Evolutionary conservation across 169 alveolate genomes (phyloP), one percentile per base, ranked within the genome.

Genomic region (Eimeria maxima): DNA sequence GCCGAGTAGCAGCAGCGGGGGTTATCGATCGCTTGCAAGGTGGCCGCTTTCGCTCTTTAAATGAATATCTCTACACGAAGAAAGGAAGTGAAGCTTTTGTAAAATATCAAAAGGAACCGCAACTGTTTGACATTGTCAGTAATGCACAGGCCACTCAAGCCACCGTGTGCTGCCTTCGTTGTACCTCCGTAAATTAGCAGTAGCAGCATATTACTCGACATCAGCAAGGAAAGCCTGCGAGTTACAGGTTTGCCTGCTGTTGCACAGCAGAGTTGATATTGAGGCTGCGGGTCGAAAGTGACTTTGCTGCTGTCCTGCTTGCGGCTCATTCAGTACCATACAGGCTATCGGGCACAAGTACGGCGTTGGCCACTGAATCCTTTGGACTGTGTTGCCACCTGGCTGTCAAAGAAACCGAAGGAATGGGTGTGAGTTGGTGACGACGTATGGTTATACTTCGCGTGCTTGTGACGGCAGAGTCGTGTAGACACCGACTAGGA

Each of bases 341-440:
- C 94, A 27, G 98, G 98, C 44, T 97, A 97, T 50, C 93, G 96
- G 16, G 73, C 73, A 55, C 98, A 97, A 69, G 97, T 96, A 45
- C 83, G 74, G 27, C 86, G 90, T 44, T 97, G 98, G 98, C 97
- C 97, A 6, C 5, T 90, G 65, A 96, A 97, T 60, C 98, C 98
- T 20, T 90, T 97, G 38, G 95, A 88, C 47, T 11, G 10, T 24
- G 80, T 97, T 38, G 97, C 95, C 29, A 84, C 71, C 24, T 96
- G 96, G 95, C 80, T 97, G 33, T 55, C 63, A 24, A 78, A n/a
- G n/a, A 78, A 81, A 4, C 95, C 96, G 24, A 84, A 80, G 10
- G 33, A 90, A 18, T 95, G 95, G 90, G 29, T 42, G 97, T 95
- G 60, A 33, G 95, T 90, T 33, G 60, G 69, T 60, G 69, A 60